phyloP scores from a whole-genome alignment of 257 asterid genomes.

The Fraxinus anomala region DNA sequence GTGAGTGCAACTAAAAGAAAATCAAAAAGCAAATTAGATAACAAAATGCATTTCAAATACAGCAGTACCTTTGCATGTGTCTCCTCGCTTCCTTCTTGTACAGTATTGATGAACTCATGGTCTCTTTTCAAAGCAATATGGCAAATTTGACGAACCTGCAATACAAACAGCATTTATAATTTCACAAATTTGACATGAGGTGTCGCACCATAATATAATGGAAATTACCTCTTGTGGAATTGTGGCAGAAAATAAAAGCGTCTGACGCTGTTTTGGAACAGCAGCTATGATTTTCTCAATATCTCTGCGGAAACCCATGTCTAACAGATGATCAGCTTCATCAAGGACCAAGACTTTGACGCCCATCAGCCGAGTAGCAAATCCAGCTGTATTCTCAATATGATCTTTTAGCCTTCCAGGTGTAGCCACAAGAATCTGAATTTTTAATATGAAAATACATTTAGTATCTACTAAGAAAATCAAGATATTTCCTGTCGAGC shows the following conservation, averaged over 20 bases:
- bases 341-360: slow-evolving; percentile 89
- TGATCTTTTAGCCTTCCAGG: slow-evolving; percentile 98
- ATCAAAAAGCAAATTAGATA: slow-evolving; percentile 1
- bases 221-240: slow-evolving; percentile 75
- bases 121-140: slow-evolving; percentile 92
- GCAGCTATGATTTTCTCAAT: slow-evolving; percentile 89
- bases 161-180: slow-evolving; percentile 19
- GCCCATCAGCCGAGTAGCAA: slow-evolving; percentile 93
- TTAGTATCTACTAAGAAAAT: not conserved
- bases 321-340: slow-evolving; percentile 96
- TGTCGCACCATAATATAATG: slow-evolving; percentile 6
- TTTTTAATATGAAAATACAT: slow-evolving; percentile 23
- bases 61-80: slow-evolving; percentile 78
- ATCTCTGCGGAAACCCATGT: slow-evolving; percentile 97
- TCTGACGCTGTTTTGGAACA: slow-evolving; percentile 94
- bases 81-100: slow-evolving; percentile 91
- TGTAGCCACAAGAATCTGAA: slow-evolving; percentile 95
- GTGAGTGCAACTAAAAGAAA: slow-evolving; percentile 1
- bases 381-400: slow-evolving; percentile 90
- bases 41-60: not conserved
- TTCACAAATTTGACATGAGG: slow-evolving; percentile 16
- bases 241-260: slow-evolving; percentile 96
- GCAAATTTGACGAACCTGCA: slow-evolving; percentile 89
- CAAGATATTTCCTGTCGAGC: not conserved
- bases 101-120: slow-evolving; percentile 88